Conservation (phyloP, 176 grass and related monocot species). For the Oryza meyeriana region DNA sequence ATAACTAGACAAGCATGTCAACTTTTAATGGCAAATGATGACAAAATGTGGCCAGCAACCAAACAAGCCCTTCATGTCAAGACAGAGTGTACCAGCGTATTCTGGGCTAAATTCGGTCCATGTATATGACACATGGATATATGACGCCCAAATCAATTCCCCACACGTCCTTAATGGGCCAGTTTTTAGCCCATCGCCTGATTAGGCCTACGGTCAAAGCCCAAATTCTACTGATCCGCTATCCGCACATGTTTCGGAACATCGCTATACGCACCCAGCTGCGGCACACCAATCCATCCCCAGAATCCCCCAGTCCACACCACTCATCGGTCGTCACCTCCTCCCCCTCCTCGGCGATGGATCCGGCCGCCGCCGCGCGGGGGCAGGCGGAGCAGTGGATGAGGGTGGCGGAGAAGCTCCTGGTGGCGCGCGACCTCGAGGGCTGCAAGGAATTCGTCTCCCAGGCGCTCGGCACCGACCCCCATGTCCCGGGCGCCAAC, state of each 20-base stretch:
- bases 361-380: constrained; percentile 35
- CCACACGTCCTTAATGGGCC: no score
- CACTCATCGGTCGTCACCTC: neutral
- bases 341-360: constrained; percentile 26
- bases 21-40: no score
- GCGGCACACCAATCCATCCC: constrained; percentile 3
- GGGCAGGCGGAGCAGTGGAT: constrained; percentile 49
- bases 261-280: constrained; percentile 2
- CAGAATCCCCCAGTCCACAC: neutral
- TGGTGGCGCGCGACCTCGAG: constrained; percentile 61
- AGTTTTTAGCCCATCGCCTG: no score
- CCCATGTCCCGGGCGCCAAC: constrained; percentile 50
- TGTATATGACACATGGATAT: neutral
- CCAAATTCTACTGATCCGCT: no score
- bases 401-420: constrained; percentile 54
- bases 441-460: constrained; percentile 73
- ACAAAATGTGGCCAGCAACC: no score
- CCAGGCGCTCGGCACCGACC: constrained; percentile 58
- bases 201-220: no score
- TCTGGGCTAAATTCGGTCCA: neutral
- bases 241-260: neutral
- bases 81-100: neutral
- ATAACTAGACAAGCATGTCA: no score
- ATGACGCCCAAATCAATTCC: neutral
- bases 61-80: neutral